These are phyloP conservation scores for Haematococcus lacustris DNA, from an alignment of 139 green algal species.

Conservation along the genomic window DNA sequence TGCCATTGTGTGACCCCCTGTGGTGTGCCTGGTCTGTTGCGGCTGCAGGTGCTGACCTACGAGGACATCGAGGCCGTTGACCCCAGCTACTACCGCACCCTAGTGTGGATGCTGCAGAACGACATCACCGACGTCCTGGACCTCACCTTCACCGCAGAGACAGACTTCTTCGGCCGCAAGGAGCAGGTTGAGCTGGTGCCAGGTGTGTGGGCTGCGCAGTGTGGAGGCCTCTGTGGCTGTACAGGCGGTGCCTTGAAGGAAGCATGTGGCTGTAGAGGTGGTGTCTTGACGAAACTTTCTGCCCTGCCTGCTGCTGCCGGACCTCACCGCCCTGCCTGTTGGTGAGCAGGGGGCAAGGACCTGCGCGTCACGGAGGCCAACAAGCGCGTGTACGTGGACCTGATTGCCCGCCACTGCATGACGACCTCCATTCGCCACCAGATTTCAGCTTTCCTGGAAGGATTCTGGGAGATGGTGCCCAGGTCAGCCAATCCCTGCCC, in stretches of 20 bases:
- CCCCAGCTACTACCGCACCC: constrained; percentile 92
- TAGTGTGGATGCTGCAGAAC: constrained; percentile 88
- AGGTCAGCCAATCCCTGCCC: no score
- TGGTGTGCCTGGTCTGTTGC: no score
- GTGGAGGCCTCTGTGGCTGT: no score
- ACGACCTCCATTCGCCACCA: constrained; percentile 86
- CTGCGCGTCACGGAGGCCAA: constrained; percentile 87
- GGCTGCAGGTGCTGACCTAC: constrained; percentile 73
- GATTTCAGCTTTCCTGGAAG: constrained; percentile 69
- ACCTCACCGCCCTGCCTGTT: neutral
- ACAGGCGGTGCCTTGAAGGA: no score
- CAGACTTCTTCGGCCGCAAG: constrained; percentile 82
- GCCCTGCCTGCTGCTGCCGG: neutral
- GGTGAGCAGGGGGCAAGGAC: constrained; percentile 32
- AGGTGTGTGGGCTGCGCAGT: neutral
- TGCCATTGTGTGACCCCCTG: no score
- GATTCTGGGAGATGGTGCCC: constrained; percentile 93
- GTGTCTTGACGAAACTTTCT: no score
- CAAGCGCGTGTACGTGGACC: constrained; percentile 94
- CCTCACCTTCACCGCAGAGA: constrained; percentile 89
- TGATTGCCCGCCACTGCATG: constrained; percentile 89
- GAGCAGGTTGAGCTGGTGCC: constrained; percentile 16
- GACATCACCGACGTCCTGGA: constrained; percentile 93
- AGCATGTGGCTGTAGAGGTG: no score
- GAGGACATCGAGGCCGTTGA: constrained; percentile 95